Base-by-base conservation (phyloP, 2,329 filamentous ascomycete genomes). In the Tolypocladium endophyticum region DNA sequence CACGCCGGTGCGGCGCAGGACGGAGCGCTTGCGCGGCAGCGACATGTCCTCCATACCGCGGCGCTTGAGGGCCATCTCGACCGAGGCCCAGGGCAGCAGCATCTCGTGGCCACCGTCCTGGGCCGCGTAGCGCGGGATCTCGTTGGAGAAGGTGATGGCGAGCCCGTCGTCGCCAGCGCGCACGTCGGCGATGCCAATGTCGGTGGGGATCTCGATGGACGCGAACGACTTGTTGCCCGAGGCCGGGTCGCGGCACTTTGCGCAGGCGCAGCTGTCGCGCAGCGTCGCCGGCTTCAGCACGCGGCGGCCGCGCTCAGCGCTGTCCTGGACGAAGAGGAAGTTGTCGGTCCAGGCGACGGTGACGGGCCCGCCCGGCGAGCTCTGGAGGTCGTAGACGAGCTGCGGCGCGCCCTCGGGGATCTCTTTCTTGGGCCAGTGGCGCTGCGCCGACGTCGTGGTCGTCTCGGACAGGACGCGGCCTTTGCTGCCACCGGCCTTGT, bases 161-260 rank as follows among this genome's bases (percentile, higher is more conserved):
- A 90, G 72, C 1, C 74, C 72, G 23, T 78, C 72, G 0, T 73
- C 65, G 20, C 65, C 64, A 1, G 71, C 57, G 2, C 66, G 62
- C 36, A 75, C 73, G 2, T 62, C 36, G 4, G 65, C 61, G 25
- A 79, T 68, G 16, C 62, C 56, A 35, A 78, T 73, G 14, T 66
- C 55, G 1, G 63, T 30, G 7, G 73, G 72, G 6, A 81, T 71
- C 38, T 78, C 73, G 35, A 71, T 70, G 4, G 76, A 77, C 1
- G 74, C 72, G 65, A 79, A 81, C 61, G 73, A 81, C 69, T 85
- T 83, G 62, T 87, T 83, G 53, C 82, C 83, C 1, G 84, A 86
- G n/a, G 81, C 76, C 1, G 75, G 73, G 62, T 85, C 81, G 58
- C 81, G 75, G 68, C 84, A 87, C 14, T 65, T 65, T 0, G 69